Evolutionary conservation across 306 rosid genomes (phyloP), one percentile per base, ranked within the genome.

Genomic region (Leucaena leucocephala): DNA sequence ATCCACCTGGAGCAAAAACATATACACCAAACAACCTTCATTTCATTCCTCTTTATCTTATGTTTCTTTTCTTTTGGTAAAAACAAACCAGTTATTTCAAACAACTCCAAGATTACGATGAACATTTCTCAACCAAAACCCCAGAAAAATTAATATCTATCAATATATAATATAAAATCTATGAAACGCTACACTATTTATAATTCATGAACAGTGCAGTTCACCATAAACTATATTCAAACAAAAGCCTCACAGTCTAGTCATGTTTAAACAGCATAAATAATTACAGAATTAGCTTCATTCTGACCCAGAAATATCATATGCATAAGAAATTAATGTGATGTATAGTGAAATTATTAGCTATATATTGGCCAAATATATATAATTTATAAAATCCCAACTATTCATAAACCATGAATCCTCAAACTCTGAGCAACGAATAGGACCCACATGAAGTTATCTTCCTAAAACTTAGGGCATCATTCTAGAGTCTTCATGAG

Each of bases 1-100:
- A 84, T 94, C 98, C 68, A 94, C 97, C 98, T 94, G 81, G 44
- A 84, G 79, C 44, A 77, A 55, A 45, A 75, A 75, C 59, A 83
- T 45, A 76, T n/a, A 42, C 78, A 77, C 35, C 57, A 77, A 46
- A 68, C 65, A 46, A 42, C 63, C 9, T 42, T 17, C 27, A 27
- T 4, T 48, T 48, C 54, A 13, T 48, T 13, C 13, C 54, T 48
- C 54, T 48, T 27, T 27, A 27, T 27, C 27, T 27, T 27, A 27
- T 27, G 27, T 27, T 27, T 27, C 27, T 27, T 27, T 27, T 27
- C 27, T 27, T 27, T 27, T 27, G 27, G 27, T 27, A 27, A 27
- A 27, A 27, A 27, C 27, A 27, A 27, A 27, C 27, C 27, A 27
- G 27, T 6, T 65, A 71, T 52, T 65, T 65, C 12, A 27, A 57